Evolutionary conservation across 23 red algal genomes (phyloP), one percentile per base, ranked within the genome.

Genomic region (Gracilaria caudata): DNA sequence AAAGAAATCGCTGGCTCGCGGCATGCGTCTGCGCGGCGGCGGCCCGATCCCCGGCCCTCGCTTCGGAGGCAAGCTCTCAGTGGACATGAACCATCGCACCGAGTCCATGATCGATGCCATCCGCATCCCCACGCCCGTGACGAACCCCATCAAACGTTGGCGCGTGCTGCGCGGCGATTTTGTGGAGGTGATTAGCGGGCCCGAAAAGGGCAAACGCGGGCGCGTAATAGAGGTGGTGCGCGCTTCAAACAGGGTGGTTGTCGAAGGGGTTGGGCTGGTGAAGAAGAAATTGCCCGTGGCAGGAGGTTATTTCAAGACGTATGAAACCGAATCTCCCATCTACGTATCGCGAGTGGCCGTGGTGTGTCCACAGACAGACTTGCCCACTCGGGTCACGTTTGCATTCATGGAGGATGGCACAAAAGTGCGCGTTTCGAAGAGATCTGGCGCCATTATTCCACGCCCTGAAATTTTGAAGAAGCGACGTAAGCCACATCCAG

Each of bases 401-500:
- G 79, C 73, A n/a, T 98, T 75, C 64, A 33, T 94, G 57, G 96
- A 98, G 51, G 96, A 95, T 78, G 96, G 92, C 20, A 98, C 96
- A 55, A 81, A 83, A 61, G 96, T 98, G 64, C 91, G 96, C 16
- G 92, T 98, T 17, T 80, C 90, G 3, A 86, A 94, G 51, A 58
- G 65, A 16, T 90, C 83, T 80, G 96, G 96, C 38, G 86, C 80
- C 24, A 92, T 98, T 25, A 94, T 98, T 51, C 96, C 96, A 17
- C 84, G 92, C 32, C 96, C 96, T 8, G 80, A 92, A 58, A 88
- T 92, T 20, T 68, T 95, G 49, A 87, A 20, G 26, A 21, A 83
- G 57, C 79, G 94, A 14, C 82, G 94, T 1, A 86, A 61, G 41
- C 87, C 94, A 10, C 79, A 79, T 26, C 79, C 53, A 33, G 76